Conservation (phyloP, 805 yeast species). For the Candida quercuum region DNA sequence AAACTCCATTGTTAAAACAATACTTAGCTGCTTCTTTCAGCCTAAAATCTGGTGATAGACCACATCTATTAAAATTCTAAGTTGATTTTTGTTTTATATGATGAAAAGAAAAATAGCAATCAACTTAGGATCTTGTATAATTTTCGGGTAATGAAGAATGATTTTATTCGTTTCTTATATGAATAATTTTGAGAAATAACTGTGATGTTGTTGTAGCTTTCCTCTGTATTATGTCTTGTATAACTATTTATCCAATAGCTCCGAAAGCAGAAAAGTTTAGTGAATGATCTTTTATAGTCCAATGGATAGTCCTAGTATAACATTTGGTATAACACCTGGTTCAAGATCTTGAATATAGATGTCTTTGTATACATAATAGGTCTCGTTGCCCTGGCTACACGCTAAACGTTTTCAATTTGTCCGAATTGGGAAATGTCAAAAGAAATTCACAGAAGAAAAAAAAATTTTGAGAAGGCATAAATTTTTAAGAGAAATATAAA, state of each 20-base stretch:
- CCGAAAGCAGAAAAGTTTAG: no score
- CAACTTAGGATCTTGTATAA: conserved; percentile 16
- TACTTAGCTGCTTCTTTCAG: conserved; percentile 95
- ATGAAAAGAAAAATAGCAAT: no score
- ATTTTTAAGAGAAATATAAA: not conserved
- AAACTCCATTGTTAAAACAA: conserved; percentile 95
- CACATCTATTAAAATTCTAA: conserved; percentile 97
- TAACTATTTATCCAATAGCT: not conserved
- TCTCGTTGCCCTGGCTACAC: conserved; percentile 10
- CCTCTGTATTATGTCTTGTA: not conserved
- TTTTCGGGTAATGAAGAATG: conserved; percentile 19
- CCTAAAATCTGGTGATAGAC: conserved; percentile 96
- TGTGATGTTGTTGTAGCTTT: not conserved
- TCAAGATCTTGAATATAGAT: no score
- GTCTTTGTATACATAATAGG: not conserved
- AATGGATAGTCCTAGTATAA: no score
- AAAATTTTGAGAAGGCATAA: conserved; percentile 4
- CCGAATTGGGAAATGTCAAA: conserved; percentile 23
- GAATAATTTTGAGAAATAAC: no score
- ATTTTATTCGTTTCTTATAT: conserved; percentile 18
- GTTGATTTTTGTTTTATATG: conserved; percentile 6
- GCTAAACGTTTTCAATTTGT: conserved; percentile 5
- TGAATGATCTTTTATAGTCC: no score
- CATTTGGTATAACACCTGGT: no score
- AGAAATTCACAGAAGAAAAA: conserved; percentile 19